Conservation (phyloP, 2,329 filamentous ascomycete species). For the Tolypocladium inflatum region DNA sequence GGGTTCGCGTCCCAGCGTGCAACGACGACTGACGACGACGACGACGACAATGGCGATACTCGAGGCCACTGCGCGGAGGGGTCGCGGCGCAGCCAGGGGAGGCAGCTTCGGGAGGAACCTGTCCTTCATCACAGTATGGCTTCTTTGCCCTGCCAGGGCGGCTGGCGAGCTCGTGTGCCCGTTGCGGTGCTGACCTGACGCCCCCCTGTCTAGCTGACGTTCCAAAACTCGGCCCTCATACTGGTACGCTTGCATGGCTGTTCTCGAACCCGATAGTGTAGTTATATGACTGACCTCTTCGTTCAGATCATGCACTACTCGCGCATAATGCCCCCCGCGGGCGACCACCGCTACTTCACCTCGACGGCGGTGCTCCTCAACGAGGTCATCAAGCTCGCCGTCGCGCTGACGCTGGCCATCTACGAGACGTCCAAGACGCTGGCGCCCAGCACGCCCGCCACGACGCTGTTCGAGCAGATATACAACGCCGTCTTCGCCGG, state of each 20-base stretch:
- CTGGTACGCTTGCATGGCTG: slow-evolving; percentile 37
- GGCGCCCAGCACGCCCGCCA: slow-evolving; percentile 69
- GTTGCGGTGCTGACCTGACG: not conserved
- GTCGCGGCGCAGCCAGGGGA: slow-evolving; percentile 3
- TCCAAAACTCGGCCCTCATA: slow-evolving; percentile 67
- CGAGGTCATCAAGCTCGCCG: slow-evolving; percentile 80
- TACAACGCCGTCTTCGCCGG: slow-evolving; percentile 74
- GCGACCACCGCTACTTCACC: slow-evolving; percentile 81
- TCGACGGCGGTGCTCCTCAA: slow-evolving; percentile 92
- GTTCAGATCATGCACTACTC: slow-evolving; percentile 85
- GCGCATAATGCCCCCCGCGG: slow-evolving; percentile 76
- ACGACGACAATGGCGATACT: slow-evolving; percentile 3
- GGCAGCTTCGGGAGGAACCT: slow-evolving; percentile 10
- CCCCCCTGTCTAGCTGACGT: slow-evolving; percentile 52
- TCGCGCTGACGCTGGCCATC: slow-evolving; percentile 78
- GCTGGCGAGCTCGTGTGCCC: not conserved
- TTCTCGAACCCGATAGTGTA: not conserved
- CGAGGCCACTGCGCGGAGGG: slow-evolving; percentile 6
- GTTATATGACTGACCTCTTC: not conserved
- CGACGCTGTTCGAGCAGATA: slow-evolving; percentile 71
- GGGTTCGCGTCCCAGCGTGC: not conserved
- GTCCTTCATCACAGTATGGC: slow-evolving; percentile 12
- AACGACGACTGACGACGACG: too few species aligned
- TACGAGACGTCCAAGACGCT: slow-evolving; percentile 76
- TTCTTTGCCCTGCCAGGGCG: slow-evolving; percentile 4